These are phyloP conservation scores for Leishmania tarentolae DNA, from an alignment of 208 protist genomes.

Conservation along the genomic window DNA sequence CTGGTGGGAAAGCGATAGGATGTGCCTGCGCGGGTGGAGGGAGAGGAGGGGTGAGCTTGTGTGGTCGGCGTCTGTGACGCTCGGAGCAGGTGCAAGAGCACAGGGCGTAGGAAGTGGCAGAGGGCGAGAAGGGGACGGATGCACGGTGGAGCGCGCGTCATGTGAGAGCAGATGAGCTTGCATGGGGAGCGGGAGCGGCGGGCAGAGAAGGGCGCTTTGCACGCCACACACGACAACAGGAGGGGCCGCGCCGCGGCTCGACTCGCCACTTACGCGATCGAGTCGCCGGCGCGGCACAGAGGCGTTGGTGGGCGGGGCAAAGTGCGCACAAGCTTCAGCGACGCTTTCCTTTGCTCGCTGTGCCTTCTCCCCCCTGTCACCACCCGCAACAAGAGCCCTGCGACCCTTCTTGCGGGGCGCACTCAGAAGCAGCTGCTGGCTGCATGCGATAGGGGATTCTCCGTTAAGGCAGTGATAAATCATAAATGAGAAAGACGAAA, in stretches of 20 bases:
- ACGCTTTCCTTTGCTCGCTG: neutral
- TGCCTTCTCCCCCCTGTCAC: neutral
- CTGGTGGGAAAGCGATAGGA: neutral
- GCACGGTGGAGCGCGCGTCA: neutral
- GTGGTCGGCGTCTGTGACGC: too few species aligned
- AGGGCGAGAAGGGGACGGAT: neutral
- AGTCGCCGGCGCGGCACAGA: too few species aligned
- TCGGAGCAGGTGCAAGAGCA: too few species aligned
- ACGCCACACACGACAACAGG: too few species aligned
- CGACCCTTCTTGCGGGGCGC: neutral
- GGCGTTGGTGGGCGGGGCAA: neutral
- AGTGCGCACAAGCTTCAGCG: neutral
- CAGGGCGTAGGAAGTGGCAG: too few species aligned
- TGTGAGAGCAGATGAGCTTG: neutral
- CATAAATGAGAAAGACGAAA: neutral
- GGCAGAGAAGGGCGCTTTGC: neutral
- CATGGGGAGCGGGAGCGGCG: neutral
- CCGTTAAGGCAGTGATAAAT: neutral
- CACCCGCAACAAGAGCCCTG: neutral
- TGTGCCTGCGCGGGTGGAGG: neutral
- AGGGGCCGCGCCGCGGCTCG: too few species aligned
- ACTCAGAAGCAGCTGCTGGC: neutral
- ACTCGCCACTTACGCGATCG: neutral
- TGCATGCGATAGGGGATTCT: neutral
- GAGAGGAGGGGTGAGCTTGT: neutral